Conservation (phyloP, 257 asterid species). For the Solanum arcanum region DNA sequence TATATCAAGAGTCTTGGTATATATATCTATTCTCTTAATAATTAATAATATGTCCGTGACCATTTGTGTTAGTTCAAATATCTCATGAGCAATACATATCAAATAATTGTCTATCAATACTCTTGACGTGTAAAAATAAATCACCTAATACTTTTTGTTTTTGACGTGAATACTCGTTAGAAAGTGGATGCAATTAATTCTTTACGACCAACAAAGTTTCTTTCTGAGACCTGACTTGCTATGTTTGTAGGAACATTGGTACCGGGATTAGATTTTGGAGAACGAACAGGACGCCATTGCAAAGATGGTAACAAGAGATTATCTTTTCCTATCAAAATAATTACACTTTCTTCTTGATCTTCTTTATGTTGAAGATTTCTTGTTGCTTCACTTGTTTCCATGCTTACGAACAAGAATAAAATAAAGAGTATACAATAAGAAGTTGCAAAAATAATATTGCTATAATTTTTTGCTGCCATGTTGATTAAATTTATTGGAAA, state of each 20-base stretch:
- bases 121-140: neutral
- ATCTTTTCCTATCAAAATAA: neutral
- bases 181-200: neutral
- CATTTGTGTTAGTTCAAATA: neutral
- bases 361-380: constrained; percentile 24
- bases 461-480: neutral
- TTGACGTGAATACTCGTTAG: neutral
- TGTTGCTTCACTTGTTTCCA: constrained; percentile 11
- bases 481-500: neutral
- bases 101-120: neutral
- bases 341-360: neutral
- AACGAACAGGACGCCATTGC: neutral
- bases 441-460: neutral
- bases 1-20: neutral
- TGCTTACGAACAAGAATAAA: neutral
- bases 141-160: neutral
- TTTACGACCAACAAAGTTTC: neutral
- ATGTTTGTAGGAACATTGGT: neutral
- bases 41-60: neutral
- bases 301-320: neutral
- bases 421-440: neutral
- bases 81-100: neutral
- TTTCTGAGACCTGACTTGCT: neutral
- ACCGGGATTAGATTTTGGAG: neutral
- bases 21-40: neutral